Evolutionary conservation across 2,329 filamentous ascomycete species (phyloP), one percentile per base, ranked within the genome.

Genomic region (Leptographium lundbergii): DNA sequence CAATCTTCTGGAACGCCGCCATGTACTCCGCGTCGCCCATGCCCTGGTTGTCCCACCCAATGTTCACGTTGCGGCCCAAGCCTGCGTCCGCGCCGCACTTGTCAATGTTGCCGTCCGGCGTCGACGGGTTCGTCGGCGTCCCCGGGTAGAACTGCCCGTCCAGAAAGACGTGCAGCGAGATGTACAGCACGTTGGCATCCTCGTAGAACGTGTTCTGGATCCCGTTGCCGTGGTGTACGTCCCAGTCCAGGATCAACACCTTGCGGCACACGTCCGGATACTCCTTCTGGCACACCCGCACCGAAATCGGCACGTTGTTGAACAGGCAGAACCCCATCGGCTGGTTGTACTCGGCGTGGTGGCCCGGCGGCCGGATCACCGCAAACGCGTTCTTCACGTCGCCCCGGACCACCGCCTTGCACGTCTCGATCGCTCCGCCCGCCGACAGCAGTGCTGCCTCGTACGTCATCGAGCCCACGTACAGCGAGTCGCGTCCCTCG

Each of bases 1-100:
- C 86, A 42, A 97, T 86, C 69, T 91, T 86, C 66, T 99, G 91
- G 66, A 99, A 99, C 1, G 94, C 94, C 55, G 90, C 92, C 74
- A 99, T 84, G 71, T 99, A 99, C 70, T 99, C 94, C 5, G 89
- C 91, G 70, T 99, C 94, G 1, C 91, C 91, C 90, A 99, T 96
- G 0, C 86, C 83, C 65, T 86, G 83, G 53, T 81, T 77, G 59
- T 82, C 77, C 84, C 83, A 86, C 34, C 80, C 81, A 53, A 86
- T 86, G 66, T 86, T 86, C 69, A 86, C 75, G 68, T 86, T 86
- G 66, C 76, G 82, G 4, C 83, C 83, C 6, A 81, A 68, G 1
- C 82, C 83, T 0, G 69, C 65, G 0, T 77, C 80, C 2, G 73
- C 72, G 29, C 83, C 83, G 61, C 81, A 81, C 59, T 84, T 81